Conservation (phyloP, 192 early-diverging fungal genomes). For the Backusella morwellensis region DNA sequence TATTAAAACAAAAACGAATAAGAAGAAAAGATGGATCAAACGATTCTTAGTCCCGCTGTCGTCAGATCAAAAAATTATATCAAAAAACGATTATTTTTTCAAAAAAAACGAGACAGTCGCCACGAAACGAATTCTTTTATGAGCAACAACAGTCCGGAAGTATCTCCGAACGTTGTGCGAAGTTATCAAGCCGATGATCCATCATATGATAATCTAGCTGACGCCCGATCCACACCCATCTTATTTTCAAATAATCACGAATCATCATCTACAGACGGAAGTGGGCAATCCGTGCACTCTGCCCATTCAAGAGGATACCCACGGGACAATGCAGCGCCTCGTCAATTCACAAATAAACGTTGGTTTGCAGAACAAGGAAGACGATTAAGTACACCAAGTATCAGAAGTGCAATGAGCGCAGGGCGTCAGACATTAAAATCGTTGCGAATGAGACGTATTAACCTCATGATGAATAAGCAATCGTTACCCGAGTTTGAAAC, state of each 20-base stretch:
- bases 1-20: neutral
- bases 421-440: slow-evolving; percentile 3
- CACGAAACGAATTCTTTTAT: neutral
- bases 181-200: neutral
- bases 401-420: neutral
- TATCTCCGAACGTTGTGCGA: neutral
- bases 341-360: neutral
- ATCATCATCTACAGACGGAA: neutral
- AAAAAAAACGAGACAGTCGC: neutral
- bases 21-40: neutral
- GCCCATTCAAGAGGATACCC: neutral
- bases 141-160: neutral
- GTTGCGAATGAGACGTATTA: neutral
- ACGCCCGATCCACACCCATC: slow-evolving; percentile 2
- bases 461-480: neutral
- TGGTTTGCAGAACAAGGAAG: neutral
- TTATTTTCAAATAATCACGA: neutral
- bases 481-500: slow-evolving; percentile 12
- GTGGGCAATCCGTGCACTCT: neutral
- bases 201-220: neutral
- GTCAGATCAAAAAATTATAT: neutral
- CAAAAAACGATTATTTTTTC: neutral
- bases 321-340: neutral
- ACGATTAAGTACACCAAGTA: neutral
- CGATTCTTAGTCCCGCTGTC: neutral